Evolutionary conservation across 768 basidiomycete species (phyloP).

Genomic region (Podaxis sp.): DNA sequence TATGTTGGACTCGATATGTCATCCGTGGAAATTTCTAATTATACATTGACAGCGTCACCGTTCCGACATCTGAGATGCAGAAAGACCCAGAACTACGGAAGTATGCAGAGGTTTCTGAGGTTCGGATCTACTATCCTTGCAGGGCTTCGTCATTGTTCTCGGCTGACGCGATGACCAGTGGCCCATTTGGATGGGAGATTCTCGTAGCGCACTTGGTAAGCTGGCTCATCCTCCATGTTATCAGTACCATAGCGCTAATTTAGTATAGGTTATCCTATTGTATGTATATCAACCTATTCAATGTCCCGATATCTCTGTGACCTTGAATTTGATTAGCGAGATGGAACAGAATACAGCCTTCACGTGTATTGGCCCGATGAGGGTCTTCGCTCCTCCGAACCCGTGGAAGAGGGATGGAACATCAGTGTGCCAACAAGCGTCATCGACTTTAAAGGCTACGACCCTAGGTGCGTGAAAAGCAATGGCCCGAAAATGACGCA

Average conservation of each 20-base stretch:
- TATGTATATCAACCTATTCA: slow-evolving; percentile 15
- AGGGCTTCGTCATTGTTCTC: neutral
- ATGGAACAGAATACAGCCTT: slow-evolving; percentile 35
- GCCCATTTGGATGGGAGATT: slow-evolving; percentile 32
- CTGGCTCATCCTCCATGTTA: slow-evolving; percentile 5
- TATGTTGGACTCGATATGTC: slow-evolving; percentile 21
- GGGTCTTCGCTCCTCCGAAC: slow-evolving; percentile 22
- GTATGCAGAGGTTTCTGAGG: slow-evolving; percentile 9
- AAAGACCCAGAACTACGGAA: slow-evolving; percentile 10
- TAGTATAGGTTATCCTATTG: slow-evolving; percentile 27
- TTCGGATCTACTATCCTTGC: neutral
- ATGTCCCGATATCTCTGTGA: neutral
- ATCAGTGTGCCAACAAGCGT: slow-evolving; percentile 28
- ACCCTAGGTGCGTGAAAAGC: slow-evolving; percentile 11
- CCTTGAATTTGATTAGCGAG: slow-evolving; percentile 24
- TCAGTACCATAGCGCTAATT: slow-evolving; percentile 14
- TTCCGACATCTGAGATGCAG: slow-evolving; percentile 24
- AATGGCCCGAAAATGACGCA: neutral
- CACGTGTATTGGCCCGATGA: slow-evolving; percentile 38
- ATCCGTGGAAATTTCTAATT: neutral
- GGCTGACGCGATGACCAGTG: slow-evolving; percentile 18
- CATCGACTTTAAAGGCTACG: slow-evolving; percentile 31
- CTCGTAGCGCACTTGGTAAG: slow-evolving; percentile 24
- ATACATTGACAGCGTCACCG: slow-evolving; percentile 27
- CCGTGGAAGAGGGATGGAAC: slow-evolving; percentile 33